Base-by-base conservation (phyloP, 345 rosid genomes). In the Luvunga scandens region DNA sequence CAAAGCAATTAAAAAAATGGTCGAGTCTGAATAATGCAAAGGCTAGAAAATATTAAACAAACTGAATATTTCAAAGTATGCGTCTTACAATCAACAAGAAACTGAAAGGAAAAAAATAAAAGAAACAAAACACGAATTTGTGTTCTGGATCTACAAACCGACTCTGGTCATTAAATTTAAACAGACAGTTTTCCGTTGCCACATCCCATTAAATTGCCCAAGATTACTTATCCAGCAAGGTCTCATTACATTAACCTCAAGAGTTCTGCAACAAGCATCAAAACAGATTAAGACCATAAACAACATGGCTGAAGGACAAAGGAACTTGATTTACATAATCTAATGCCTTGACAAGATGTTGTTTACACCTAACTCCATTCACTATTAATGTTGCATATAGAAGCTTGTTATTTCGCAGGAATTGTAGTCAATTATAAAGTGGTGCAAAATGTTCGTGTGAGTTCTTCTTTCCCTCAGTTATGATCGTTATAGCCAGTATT, bases 171-270 rank as follows among this genome's bases (percentile, higher is more conserved):
- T 9, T 38, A 61, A 69, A 34, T 6, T 61, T 66, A 18, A 14
- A 13, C 10, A 5, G 21, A 33, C 7, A 21, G 45, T 39, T 39
- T 8, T 39, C 45, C 12, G 3, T 2, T 39, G 45, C 45, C 45
- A 39, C 96, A 85, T 89, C 73, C 98, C 96, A 80, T 93, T 92
- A 60, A 87, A 89, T 5, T 95, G 92, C 75, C 92, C 98, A 2
- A 95, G 80, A 84, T 87, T 91, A 85, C 98, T 91, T 69, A 92
- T 90, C 96, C 99, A 95, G 88, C 94, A 92, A 84, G 45, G 45
- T 9, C 45, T 9, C 45, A 39, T 39, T 39, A 9, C 13, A 39
- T 39, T 39, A 39, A 39, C 3, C 45, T 39, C 3, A 39, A 39
- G 12, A 39, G 10, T 87, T 91, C 99, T 93, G 88, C 87, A 83